phyloP scores from a whole-genome alignment of 176 grass and related monocot genomes.

The Bothriochloa decipiens region DNA sequence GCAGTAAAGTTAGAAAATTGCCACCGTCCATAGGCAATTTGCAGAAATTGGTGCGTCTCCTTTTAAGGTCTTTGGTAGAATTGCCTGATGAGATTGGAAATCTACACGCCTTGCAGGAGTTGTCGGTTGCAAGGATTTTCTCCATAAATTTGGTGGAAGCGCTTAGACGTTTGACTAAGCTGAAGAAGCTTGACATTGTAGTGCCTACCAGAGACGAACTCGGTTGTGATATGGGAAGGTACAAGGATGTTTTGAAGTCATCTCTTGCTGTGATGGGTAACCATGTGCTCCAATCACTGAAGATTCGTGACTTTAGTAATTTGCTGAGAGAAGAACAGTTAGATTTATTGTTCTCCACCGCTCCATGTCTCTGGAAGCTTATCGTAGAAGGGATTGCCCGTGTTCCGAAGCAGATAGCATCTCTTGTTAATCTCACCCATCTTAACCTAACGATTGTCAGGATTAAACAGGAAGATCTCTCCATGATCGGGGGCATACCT shows the following conservation, averaged over 20 bases:
- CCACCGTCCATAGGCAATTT: background rate
- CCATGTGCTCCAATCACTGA: background rate
- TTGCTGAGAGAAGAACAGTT: too few species aligned
- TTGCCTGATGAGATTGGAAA: background rate
- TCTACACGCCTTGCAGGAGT: background rate
- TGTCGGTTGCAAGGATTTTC: rapidly evolving
- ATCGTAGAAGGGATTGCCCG: too few species aligned
- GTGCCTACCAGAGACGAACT: background rate
- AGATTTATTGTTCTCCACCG: background rate
- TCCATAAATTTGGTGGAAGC: background rate
- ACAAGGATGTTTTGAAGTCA: background rate
- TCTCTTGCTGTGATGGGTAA: background rate
- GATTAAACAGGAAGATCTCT: too few species aligned
- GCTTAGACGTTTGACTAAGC: background rate
- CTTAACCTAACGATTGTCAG: too few species aligned
- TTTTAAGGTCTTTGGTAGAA: background rate
- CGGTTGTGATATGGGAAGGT: background rate
- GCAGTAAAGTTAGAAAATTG: background rate
- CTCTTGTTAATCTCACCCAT: too few species aligned
- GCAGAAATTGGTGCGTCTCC: background rate
- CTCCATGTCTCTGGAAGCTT: too few species aligned
- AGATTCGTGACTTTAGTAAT: rapidly evolving
- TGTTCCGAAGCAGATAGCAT: too few species aligned
- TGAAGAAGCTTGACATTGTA: background rate
- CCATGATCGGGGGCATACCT: too few species aligned